Base-by-base conservation (phyloP, 2,329 filamentous ascomycete genomes). In the Colletotrichum sp. region DNA sequence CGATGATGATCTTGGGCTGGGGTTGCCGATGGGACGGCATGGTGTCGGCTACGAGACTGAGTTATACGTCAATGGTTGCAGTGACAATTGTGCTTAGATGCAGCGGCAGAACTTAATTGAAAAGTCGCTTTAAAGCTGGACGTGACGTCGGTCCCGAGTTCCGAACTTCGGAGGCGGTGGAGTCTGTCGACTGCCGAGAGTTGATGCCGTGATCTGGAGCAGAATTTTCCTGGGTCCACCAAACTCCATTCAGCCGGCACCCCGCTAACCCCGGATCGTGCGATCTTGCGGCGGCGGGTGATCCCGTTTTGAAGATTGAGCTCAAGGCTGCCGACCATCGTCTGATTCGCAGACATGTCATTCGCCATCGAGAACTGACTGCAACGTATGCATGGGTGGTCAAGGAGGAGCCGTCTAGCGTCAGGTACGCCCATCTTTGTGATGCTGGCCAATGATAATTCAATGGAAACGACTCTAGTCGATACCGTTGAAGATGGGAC, bases 1-100 rank as follows among this genome's bases (percentile, higher is more conserved):
- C 81, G 8, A 82, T 81, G 52, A 80, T 79, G 18, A 79, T 81
- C 67, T 77, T 79, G 26, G 73, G 72, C 26, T 72, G 68, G 16
- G 52, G 34, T 18, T 57, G 61, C 24, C 48, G 38, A 4, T 60
- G 52, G 48, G 65, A 38, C 36, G n/a, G 26, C n/a, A 43, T 43
- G 4, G 6, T 48, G 16, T 30, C 6, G 28, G 18, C 10, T 52
- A 6, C n/a, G 1, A 18, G 55, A 9, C 55, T 28, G 13, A 28
- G 10, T 26, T n/a, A 30, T 0, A 18, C 5, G 30, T 8, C 26
- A 61, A 61, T 30, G 24, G 28, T 61, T 61, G 28, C 15, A 61
- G 28, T 13, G 55, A 18, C 8, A 61, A 61, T 34, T 9, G n/a
- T 34, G 26, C 13, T 5, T 52, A 36, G 30, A 3, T 18, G 9